A percentile compares a stretch with the other conserved stretches of the same genome.
These are phyloP conservation scores for Nakaseomyces delphensis DNA, from an alignment of 1,139 yeast species.

Conservation along the genomic window DNA sequence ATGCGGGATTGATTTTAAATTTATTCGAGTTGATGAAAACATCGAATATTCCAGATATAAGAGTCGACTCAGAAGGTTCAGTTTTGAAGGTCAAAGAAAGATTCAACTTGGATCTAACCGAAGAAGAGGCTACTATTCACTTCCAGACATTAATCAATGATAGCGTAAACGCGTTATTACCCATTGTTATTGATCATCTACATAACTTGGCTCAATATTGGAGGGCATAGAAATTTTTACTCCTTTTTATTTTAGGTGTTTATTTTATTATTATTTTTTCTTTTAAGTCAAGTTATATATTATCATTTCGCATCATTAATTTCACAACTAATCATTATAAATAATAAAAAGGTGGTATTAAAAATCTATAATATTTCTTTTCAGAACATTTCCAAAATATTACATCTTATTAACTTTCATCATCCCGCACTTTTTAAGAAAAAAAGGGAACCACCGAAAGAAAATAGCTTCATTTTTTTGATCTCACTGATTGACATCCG, in stretches of 20 bases:
- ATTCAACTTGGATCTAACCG: constrained; percentile 86
- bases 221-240: constrained; percentile 30
- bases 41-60: constrained; percentile 84
- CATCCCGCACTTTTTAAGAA: too few relatives aligned
- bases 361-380: too few relatives aligned
- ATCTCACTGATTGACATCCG: too few relatives aligned
- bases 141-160: constrained; percentile 90
- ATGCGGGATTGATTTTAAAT: constrained; percentile 80
- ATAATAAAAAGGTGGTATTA: too few relatives aligned
- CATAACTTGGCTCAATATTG: constrained; percentile 97
- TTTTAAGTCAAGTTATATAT: too few relatives aligned
- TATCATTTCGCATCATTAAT: too few relatives aligned
- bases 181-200: constrained; percentile 88
- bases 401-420: too few relatives aligned
- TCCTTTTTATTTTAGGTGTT: not conserved
- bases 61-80: constrained; percentile 65
- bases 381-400: too few relatives aligned
- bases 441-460: too few relatives aligned
- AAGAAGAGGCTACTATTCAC: constrained; percentile 89
- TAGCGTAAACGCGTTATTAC: constrained; percentile 86
- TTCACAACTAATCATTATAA: too few relatives aligned
- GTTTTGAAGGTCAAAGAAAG: constrained; percentile 88
- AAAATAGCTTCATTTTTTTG: too few relatives aligned
- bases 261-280: too few relatives aligned
- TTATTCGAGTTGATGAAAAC: constrained; percentile 90